Conservation (phyloP, 176 grass and related monocot genomes). For the Rhynchospora breviuscula region DNA sequence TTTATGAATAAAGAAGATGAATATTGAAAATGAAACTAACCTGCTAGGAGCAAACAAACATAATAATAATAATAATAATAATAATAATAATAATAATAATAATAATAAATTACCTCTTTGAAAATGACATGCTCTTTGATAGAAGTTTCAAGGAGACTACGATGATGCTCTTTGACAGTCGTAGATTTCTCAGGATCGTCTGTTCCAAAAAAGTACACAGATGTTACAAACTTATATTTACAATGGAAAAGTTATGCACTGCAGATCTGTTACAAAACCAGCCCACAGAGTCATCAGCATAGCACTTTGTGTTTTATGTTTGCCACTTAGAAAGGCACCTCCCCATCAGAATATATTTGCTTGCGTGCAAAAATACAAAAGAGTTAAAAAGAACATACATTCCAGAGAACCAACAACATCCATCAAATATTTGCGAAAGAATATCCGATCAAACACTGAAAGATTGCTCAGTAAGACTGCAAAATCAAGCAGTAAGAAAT, state of each 20-base stretch:
- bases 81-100: background rate
- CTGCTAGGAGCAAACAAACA: no score
- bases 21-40: no score
- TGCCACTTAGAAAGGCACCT: background rate
- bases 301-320: background rate
- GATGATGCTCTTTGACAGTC: background rate
- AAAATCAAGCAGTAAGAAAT: conserved; percentile 23
- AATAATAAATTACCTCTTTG: conserved; percentile 56
- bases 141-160: conserved; percentile 12
- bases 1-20: no score
- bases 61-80: no score
- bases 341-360: background rate
- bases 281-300: background rate
- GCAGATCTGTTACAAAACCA: background rate
- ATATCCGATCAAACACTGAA: conserved; percentile 61
- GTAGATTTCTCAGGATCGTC: conserved; percentile 57
- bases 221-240: conserved; percentile 7
- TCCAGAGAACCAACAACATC: conserved; percentile 81
- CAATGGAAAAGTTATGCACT: conserved; percentile 12
- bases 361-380: background rate
- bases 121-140: conserved; percentile 60
- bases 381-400: conserved; percentile 41
- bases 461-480: conserved; percentile 69
- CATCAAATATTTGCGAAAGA: conserved; percentile 66
- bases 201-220: conserved; percentile 27